Evolutionary conservation across 352 stramenopile genomes (phyloP).

Genomic region (Pythium aphanidermatum): DNA sequence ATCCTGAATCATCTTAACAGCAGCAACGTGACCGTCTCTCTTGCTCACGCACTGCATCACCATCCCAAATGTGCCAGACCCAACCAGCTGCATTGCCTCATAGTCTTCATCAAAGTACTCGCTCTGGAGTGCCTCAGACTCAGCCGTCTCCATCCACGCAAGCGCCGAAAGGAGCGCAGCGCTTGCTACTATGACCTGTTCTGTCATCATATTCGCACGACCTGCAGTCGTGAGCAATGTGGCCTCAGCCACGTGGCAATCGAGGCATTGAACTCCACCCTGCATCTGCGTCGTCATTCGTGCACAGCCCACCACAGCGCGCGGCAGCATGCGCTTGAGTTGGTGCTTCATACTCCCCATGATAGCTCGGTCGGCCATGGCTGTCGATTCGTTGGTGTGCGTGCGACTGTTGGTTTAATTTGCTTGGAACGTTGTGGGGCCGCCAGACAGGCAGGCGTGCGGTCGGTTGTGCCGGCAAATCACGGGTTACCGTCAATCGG

Average conservation of each 20-base stretch:
- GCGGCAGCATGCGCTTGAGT: neutral
- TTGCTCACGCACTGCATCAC: conserved; percentile 80
- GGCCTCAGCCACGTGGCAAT: no score
- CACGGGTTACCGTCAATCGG: no score
- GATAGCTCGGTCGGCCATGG: neutral
- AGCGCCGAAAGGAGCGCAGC: neutral
- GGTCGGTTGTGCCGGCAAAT: no score
- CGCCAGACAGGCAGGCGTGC: no score
- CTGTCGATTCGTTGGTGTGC: neutral
- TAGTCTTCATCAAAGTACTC: conserved; percentile 58
- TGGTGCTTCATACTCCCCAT: neutral
- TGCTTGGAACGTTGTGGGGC: no score
- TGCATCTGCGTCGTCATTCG: no score
- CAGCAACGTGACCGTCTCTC: conserved; percentile 43
- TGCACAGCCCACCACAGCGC: neutral
- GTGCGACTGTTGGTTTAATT: neutral
- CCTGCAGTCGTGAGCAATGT: no score
- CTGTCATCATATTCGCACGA: no score
- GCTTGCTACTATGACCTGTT: no score
- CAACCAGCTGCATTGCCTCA: conserved; percentile 52
- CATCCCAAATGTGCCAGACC: conserved; percentile 70
- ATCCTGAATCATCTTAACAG: conserved; percentile 79
- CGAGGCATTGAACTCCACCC: no score
- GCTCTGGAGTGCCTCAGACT: neutral
- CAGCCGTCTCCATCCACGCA: neutral